A percentile compares a stretch with the other conserved stretches of the same genome.
Conservation (phyloP, 768 basidiomycete genomes). For the Phylloporus sp. region DNA sequence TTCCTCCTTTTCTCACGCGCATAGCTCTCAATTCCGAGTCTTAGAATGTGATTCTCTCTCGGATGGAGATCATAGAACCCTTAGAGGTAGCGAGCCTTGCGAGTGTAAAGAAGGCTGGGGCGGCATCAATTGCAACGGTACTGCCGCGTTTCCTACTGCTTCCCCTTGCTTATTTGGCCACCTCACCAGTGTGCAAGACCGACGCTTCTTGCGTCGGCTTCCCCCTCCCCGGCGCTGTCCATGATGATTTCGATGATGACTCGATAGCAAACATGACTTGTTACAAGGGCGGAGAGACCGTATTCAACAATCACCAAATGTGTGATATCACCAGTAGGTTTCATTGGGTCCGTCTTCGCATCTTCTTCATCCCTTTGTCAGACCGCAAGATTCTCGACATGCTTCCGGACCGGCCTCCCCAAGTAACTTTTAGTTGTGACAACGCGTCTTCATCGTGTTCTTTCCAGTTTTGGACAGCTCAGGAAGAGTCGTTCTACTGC, state of each 20-base stretch:
- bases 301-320: conserved; percentile 96
- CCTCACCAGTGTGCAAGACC: conserved; percentile 72
- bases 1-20: conserved; percentile 2
- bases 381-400: conserved; percentile 93
- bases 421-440: conserved; percentile 95
- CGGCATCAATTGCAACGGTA: conserved; percentile 97
- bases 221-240: conserved; percentile 49
- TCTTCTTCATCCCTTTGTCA: conserved; percentile 27
- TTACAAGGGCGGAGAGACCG: conserved; percentile 87
- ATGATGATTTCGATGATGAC: conserved; percentile 37
- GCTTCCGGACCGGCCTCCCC: conserved; percentile 85
- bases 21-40: not conserved
- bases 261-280: conserved; percentile 74
- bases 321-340: conserved; percentile 94
- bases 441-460: conserved; percentile 58
- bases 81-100: conserved; percentile 73
- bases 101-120: conserved; percentile 93
- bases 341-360: not conserved
- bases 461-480: conserved; percentile 98
- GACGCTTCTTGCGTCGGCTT: conserved; percentile 78
- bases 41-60: conserved; percentile 92
- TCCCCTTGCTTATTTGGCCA: not conserved
- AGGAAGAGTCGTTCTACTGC: conserved; percentile 96
- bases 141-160: conserved; percentile 16
- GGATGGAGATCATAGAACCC: conserved; percentile 79